Percentiles rank a stretch among this genome's conserved stretches.
Conservation (phyloP, 352 stramenopile genomes). For the Blastocystis sp. region DNA sequence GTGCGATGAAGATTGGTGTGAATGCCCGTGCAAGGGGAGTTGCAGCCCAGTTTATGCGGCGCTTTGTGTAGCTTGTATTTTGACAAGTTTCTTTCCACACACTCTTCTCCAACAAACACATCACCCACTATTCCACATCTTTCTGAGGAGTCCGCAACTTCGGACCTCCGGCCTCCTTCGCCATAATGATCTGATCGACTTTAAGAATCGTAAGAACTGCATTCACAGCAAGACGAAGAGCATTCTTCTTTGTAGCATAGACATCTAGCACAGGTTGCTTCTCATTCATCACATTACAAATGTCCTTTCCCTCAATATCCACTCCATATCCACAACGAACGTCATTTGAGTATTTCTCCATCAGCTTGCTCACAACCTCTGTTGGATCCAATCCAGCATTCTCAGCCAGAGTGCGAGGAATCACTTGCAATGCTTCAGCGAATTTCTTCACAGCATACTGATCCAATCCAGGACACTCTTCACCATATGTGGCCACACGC, state of each 20-base stretch:
- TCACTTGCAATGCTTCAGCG: constrained; percentile 90
- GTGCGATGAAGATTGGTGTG: constrained; percentile 89
- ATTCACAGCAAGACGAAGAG: constrained; percentile 90
- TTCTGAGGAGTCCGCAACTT: constrained; percentile 72
- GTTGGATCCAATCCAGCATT: constrained; percentile 88
- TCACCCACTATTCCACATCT: constrained; percentile 47
- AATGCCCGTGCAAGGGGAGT: constrained; percentile 84
- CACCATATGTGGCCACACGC: constrained; percentile 84
- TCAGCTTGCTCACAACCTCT: constrained; percentile 83
- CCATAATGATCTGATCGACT: constrained; percentile 99
- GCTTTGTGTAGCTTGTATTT: constrained; percentile 53
- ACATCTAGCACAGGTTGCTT: constrained; percentile 89
- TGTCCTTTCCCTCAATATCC: constrained; percentile 81
- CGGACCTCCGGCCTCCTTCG: constrained; percentile 83
- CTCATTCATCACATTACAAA: constrained; percentile 85
- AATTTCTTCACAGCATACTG: constrained; percentile 99
- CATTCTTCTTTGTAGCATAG: constrained; percentile 87
- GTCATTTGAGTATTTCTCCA: constrained; percentile 80
- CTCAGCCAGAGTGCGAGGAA: constrained; percentile 90
- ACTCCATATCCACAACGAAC: constrained; percentile 83
- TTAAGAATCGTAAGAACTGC: constrained; percentile 92
- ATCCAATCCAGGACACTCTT: constrained; percentile 89
- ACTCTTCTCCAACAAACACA: background rate
- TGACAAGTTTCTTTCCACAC: background rate
- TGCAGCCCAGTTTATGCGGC: constrained; percentile 85